phyloP scores from a whole-genome alignment of 1,139 yeast genomes.

The Suhomyces bribrorum region DNA sequence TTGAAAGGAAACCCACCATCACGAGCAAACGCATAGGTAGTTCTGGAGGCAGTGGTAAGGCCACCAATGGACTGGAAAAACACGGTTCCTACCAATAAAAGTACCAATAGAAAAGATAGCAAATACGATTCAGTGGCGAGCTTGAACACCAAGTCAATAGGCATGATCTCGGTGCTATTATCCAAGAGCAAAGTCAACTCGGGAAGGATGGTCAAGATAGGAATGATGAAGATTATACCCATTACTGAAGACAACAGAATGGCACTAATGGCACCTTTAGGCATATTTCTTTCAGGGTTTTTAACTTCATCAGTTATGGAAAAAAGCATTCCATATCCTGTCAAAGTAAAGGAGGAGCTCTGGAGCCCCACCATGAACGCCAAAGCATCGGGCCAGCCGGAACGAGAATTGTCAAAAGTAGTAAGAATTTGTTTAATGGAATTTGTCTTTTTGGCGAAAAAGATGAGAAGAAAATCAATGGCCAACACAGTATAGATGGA shows the following conservation, averaged over 20 bases:
- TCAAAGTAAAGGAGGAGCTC: conserved; percentile 75
- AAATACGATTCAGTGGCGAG: conserved; percentile 67
- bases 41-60: conserved; percentile 82
- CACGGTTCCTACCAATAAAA: conserved; percentile 70
- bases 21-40: conserved; percentile 84
- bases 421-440: conserved; percentile 61
- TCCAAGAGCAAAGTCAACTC: conserved; percentile 58
- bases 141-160: conserved; percentile 66
- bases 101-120: conserved; percentile 65
- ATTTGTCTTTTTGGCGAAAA: conserved; percentile 63
- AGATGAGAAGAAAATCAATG: conserved; percentile 60
- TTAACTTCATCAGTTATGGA: conserved; percentile 83
- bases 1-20: conserved; percentile 84
- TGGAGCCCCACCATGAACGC: conserved; percentile 77
- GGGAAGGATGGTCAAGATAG: conserved; percentile 70
- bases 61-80: conserved; percentile 79
- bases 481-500: conserved; percentile 69
- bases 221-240: conserved; percentile 72
- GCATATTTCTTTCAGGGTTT: conserved; percentile 71
- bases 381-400: conserved; percentile 69
- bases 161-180: conserved; percentile 64
- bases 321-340: conserved; percentile 81
- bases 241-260: conserved; percentile 63
- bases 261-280: conserved; percentile 72
- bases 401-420: conserved; percentile 67